Evolutionary conservation across 768 basidiomycete genomes (phyloP), one percentile per base, ranked within the genome.

Genomic region (Rhodotorula graminis): DNA sequence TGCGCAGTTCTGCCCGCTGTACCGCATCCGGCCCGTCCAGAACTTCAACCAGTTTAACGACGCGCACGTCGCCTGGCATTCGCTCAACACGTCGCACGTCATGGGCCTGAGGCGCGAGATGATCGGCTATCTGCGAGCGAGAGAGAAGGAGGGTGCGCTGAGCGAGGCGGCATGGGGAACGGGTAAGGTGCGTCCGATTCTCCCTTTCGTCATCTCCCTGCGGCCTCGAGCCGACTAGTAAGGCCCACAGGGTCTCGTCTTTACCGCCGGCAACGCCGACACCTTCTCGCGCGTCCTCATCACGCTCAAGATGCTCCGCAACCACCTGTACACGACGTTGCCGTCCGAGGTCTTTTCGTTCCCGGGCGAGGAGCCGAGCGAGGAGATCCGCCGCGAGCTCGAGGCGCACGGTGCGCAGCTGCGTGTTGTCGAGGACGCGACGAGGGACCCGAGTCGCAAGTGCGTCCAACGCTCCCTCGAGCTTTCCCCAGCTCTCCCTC

Each of bases 221-320:
- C 25, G 27, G n/a, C 16, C 9, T 6, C 21, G 21, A 25, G 15
- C 27, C 4, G 14, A 40, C 3, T 40, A 44, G 55, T 3, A 21
- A 16, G 1, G n/a, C 46, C 42, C 12, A 2, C 61, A 71, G 65
- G 66, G 71, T 0, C 66, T 74, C 50, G 73, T 74, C 10, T 80
- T 82, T 78, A 82, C 82, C 16, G 83, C 82, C 29, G 82, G 82
- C 27, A 82, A 83, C 76, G 81, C 80, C 25, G 78, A 79, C 59
- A 79, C 78, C 42, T 73, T 79, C 42, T 73, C 74, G 0, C 76
- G 77, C n/a, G 78, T 79, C 12, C 66, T 77, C 12, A 21, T 69
- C 18, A 76, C 76, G 21, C 75, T 79, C 56, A 74, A 68, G 44
- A 49, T 78, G n/a, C 65, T 79, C 31, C 65, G 70, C 57, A 65